These are phyloP conservation scores for Cutaneotrichosporon spelunceum DNA, from an alignment of 1,284 basidiomycete genomes.

Conservation along the genomic window DNA sequence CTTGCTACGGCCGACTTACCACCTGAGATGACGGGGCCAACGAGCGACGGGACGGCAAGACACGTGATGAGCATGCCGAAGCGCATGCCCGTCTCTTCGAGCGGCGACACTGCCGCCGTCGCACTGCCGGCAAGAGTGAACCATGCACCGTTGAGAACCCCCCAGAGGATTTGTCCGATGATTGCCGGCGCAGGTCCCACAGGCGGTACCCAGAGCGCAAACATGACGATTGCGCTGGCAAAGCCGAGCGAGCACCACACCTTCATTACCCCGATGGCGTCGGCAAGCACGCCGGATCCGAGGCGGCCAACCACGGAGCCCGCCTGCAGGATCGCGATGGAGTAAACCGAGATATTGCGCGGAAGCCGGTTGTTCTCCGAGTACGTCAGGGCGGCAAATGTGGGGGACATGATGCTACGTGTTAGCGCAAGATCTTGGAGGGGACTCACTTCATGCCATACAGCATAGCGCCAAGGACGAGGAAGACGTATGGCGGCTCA, in stretches of 20 bases:
- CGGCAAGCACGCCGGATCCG: slow-evolving; percentile 15
- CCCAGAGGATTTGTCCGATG: slow-evolving; percentile 41
- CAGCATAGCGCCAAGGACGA: slow-evolving; percentile 11
- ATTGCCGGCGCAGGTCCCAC: slow-evolving; percentile 30
- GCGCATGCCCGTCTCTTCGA: slow-evolving; percentile 45
- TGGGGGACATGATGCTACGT: slow-evolving; percentile 18
- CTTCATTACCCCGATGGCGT: slow-evolving; percentile 18
- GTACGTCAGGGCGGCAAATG: slow-evolving; percentile 15
- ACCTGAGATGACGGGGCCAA: slow-evolving; percentile 41
- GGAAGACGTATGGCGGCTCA: slow-evolving; percentile 17
- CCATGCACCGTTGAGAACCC: slow-evolving; percentile 38
- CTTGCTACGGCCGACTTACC: slow-evolving; percentile 26
- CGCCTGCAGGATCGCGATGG: slow-evolving; percentile 12
- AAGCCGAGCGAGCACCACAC: slow-evolving; percentile 18
- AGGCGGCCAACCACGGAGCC: slow-evolving; percentile 19
- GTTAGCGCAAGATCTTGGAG: not conserved
- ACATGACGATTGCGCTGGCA: slow-evolving; percentile 20
- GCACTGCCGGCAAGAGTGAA: slow-evolving; percentile 39
- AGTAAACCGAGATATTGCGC: not conserved
- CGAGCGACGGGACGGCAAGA: slow-evolving; percentile 35
- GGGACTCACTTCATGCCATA: slow-evolving; percentile 18
- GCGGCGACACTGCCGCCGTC: slow-evolving; percentile 41
- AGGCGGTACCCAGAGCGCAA: slow-evolving; percentile 26
- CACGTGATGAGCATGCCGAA: slow-evolving; percentile 47
- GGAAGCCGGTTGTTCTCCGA: slow-evolving; percentile 11